These are phyloP conservation scores for Chlamydomonas incerta DNA, from an alignment of 139 green algal species.

Conservation along the genomic window DNA sequence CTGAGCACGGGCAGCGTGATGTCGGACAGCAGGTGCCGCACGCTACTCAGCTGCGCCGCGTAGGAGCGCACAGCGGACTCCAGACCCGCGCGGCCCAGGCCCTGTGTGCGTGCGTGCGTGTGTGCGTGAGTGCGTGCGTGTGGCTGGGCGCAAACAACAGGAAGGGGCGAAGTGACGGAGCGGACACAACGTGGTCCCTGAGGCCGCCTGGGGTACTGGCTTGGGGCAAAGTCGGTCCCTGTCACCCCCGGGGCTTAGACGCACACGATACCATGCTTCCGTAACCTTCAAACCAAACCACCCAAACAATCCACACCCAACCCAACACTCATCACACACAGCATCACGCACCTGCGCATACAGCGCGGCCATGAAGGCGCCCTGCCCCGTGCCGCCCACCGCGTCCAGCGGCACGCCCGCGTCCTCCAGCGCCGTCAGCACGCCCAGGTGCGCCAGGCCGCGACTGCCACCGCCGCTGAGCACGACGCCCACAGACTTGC, in stretches of 20 bases:
- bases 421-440: slow-evolving; percentile 80
- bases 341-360: slow-evolving; percentile 63
- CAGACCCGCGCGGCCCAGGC: slow-evolving; percentile 19
- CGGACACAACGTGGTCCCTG: too few species aligned
- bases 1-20: slow-evolving; percentile 80
- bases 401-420: slow-evolving; percentile 79
- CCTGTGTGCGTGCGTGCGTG: too few species aligned
- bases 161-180: too few species aligned
- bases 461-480: slow-evolving; percentile 68
- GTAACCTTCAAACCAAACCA: neutral
- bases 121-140: too few species aligned
- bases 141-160: too few species aligned
- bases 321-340: neutral
- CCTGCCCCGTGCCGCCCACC: slow-evolving; percentile 82
- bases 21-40: slow-evolving; percentile 77
- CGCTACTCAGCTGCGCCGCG: slow-evolving; percentile 67
- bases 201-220: too few species aligned
- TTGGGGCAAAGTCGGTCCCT: too few species aligned
- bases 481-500: slow-evolving; percentile 76
- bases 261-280: too few species aligned
- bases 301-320: neutral
- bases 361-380: slow-evolving; percentile 84
- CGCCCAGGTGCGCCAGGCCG: slow-evolving; percentile 80
- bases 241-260: too few species aligned
- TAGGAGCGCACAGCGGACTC: slow-evolving; percentile 61